These are phyloP conservation scores for Aspergillus sergii DNA, from an alignment of 2,329 filamentous ascomycete genomes.

Conservation along the genomic window DNA sequence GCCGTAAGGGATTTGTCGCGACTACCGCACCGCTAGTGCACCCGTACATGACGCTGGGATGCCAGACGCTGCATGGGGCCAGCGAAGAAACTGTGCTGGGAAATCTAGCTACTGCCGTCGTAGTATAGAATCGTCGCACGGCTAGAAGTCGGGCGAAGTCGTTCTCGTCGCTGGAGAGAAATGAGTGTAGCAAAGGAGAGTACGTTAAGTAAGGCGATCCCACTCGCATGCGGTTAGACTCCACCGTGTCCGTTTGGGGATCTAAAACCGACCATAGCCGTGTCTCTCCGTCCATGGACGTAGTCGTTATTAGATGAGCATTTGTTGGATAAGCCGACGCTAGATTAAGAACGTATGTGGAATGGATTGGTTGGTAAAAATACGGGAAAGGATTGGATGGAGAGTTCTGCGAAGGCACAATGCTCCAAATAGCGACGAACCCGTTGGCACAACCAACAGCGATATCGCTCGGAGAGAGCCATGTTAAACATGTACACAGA, in stretches of 20 bases:
- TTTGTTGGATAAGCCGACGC: conserved; percentile 56
- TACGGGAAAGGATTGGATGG: conserved; percentile 31
- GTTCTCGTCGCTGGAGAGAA: conserved; percentile 58
- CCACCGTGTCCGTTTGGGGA: conserved; percentile 47
- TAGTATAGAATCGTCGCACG: conserved; percentile 56
- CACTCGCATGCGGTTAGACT: conserved; percentile 53
- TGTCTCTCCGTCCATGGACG: conserved; percentile 58
- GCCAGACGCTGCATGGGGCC: conserved; percentile 44
- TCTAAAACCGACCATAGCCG: conserved; percentile 58
- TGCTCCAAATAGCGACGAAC: conserved; percentile 57
- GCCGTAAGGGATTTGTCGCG: conserved; percentile 55
- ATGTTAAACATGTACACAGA: conserved; percentile 59
- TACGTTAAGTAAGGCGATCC: conserved; percentile 54
- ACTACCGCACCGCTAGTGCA: conserved; percentile 55
- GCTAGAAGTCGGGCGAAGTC: conserved; percentile 53
- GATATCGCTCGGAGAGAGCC: conserved; percentile 59
- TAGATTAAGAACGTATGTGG: conserved; percentile 42
- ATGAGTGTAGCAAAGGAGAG: conserved; percentile 58
- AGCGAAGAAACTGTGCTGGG: conserved; percentile 37
- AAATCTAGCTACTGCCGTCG: conserved; percentile 52
- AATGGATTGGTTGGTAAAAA: conserved; percentile 40
- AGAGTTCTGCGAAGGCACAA: conserved; percentile 26
- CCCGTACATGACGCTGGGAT: conserved; percentile 58
- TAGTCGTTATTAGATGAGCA: conserved; percentile 56
- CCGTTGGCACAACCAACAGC: conserved; percentile 60